Conservation (phyloP, 768 basidiomycete species). For the Tylopilus vinaceipallidus region DNA sequence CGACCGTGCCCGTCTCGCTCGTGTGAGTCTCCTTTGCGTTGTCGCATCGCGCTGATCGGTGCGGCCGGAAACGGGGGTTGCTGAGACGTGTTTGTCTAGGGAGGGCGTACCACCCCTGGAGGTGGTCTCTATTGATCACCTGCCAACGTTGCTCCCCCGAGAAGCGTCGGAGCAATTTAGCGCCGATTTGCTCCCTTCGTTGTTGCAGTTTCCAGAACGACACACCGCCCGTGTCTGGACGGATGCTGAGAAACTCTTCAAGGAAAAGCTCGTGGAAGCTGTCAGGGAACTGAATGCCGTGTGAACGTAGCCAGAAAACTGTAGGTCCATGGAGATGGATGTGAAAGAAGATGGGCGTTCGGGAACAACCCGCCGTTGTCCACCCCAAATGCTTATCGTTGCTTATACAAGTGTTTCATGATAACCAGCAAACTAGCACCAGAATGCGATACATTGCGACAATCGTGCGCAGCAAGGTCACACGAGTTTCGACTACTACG, state of each 20-base stretch:
- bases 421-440: not conserved
- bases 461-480: too few relatives aligned
- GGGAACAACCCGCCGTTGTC: too few relatives aligned
- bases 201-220: constrained; percentile 73
- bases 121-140: constrained; percentile 94
- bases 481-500: too few relatives aligned
- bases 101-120: constrained; percentile 65
- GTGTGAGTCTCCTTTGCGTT: constrained; percentile 49
- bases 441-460: not conserved
- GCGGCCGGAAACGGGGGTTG: not conserved
- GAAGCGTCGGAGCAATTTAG: constrained; percentile 98
- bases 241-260: constrained; percentile 83
- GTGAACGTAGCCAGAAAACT: not conserved
- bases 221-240: constrained; percentile 75
- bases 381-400: not conserved
- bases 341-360: not conserved
- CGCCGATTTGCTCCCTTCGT: constrained; percentile 76
- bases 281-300: constrained; percentile 14
- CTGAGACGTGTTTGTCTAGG: constrained; percentile 33
- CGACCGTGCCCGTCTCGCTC: constrained; percentile 84
- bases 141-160: constrained; percentile 91
- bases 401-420: not conserved
- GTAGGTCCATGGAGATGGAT: not conserved
- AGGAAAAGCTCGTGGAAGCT: constrained; percentile 60
- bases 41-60: too few relatives aligned